These are phyloP conservation scores for Haematococcus sp. DNA, from an alignment of 139 green algal genomes.

Conservation along the genomic window DNA sequence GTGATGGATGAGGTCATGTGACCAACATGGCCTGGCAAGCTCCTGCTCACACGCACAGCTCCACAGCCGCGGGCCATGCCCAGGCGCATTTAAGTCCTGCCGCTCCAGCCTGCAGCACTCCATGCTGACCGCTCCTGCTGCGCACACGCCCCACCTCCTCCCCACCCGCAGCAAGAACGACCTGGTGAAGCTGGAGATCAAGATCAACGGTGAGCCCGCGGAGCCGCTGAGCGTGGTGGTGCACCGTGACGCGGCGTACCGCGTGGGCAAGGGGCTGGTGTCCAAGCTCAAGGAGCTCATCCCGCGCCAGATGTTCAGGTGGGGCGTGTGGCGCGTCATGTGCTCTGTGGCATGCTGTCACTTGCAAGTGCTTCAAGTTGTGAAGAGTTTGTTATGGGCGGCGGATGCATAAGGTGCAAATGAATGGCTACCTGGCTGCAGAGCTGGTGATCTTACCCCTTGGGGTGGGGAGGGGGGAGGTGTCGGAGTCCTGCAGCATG, in stretches of 20 bases:
- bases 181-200: constrained; percentile 89
- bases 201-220: constrained; percentile 85
- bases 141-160: not conserved
- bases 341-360: not conserved
- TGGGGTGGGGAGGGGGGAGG: no score
- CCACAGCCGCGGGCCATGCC: no score
- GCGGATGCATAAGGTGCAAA: no score
- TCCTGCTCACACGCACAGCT: no score
- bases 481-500: no score
- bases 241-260: constrained; percentile 78
- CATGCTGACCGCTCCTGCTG: not conserved
- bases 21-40: no score
- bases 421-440: not conserved
- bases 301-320: constrained; percentile 89
- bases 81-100: no score
- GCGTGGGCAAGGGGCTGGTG: constrained; percentile 62
- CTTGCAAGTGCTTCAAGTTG: not conserved
- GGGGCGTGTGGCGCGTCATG: not conserved
- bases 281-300: constrained; percentile 95
- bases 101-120: no score
- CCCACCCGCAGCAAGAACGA: constrained; percentile 68
- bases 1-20: not conserved
- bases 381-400: not conserved
- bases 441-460: not conserved
- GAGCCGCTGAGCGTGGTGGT: constrained; percentile 85